Conservation (phyloP, 2,329 filamentous ascomycete species). For the Amphichorda felina region DNA sequence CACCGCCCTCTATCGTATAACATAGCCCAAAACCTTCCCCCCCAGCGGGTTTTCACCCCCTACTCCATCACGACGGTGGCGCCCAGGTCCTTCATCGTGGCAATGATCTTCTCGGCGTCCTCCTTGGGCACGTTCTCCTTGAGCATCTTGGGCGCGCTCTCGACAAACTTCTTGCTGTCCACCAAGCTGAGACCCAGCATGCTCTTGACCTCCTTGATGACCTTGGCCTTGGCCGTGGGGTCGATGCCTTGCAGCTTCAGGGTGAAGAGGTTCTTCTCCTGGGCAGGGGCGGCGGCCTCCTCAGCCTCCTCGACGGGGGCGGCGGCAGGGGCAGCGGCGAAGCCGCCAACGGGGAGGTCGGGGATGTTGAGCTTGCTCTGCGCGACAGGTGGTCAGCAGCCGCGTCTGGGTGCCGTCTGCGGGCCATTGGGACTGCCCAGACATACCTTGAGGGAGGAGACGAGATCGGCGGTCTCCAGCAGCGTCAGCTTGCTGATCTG, state of each 20-base stretch:
- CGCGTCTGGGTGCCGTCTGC: not conserved
- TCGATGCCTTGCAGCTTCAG: constrained; percentile 91
- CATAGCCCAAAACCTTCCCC: constrained; percentile 3
- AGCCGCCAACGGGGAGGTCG: constrained; percentile 89
- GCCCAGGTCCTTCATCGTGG: constrained; percentile 84
- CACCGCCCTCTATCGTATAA: constrained; percentile 2
- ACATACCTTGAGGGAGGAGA: constrained; percentile 83
- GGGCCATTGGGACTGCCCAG: not conserved
- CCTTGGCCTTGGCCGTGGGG: constrained; percentile 82
- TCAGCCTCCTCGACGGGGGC: constrained; percentile 68
- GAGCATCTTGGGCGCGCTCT: constrained; percentile 95
- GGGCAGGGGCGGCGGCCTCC: constrained; percentile 75
- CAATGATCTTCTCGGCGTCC: constrained; percentile 97
- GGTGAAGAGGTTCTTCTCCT: constrained; percentile 96
- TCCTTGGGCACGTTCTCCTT: constrained; percentile 99
- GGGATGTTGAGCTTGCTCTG: constrained; percentile 94
- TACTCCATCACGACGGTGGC: constrained; percentile 89
- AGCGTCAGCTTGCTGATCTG: constrained; percentile 98
- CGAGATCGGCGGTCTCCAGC: constrained; percentile 92
- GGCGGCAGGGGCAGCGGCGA: constrained; percentile 55
- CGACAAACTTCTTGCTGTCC: constrained; percentile 99
- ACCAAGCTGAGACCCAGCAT: constrained; percentile 92
- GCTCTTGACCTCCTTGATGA: constrained; percentile 99
- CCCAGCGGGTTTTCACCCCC: constrained; percentile 8
- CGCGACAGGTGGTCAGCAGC: not conserved